Evolutionary conservation across 140 eudicot species (phyloP).

Genomic region (Senecio squalidus): DNA sequence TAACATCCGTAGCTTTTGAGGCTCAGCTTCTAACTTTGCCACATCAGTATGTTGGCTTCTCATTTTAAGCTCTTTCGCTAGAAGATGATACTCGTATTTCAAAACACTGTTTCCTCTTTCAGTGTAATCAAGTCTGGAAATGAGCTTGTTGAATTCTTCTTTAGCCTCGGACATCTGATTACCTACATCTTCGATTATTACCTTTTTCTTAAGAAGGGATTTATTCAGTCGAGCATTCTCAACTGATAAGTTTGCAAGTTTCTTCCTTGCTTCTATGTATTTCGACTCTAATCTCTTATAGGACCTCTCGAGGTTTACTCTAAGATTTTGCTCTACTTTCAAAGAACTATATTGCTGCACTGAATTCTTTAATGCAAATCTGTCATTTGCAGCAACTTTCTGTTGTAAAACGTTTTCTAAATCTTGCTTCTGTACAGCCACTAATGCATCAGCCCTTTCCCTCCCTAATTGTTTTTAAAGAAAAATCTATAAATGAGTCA

Average conservation of each 20-base stretch:
- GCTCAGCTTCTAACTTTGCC: conserved; percentile 67
- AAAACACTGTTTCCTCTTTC: conserved; percentile 69
- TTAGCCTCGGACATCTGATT: conserved; percentile 35
- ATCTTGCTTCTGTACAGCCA: conserved; percentile 18
- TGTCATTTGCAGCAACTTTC: conserved; percentile 12
- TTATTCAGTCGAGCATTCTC: conserved; percentile 61
- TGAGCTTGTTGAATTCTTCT: conserved; percentile 43
- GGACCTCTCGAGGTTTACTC: conserved; percentile 6
- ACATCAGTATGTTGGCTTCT: conserved; percentile 46
- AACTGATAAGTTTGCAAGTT: conserved; percentile 38
- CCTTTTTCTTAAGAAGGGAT: conserved; percentile 47
- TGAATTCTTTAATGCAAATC: conserved; percentile 24
- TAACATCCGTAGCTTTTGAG: conserved; percentile 62
- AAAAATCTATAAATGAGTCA: not conserved
- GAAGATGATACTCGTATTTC: conserved; percentile 58
- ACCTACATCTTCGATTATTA: conserved; percentile 38
- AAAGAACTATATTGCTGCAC: conserved; percentile 16
- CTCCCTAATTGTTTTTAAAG: conserved; percentile 18
- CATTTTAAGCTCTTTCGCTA: conserved; percentile 62
- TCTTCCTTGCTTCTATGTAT: conserved; percentile 48
- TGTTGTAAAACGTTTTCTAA: conserved; percentile 11
- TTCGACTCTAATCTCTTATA: conserved; percentile 40
- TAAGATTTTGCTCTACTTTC: conserved; percentile 2
- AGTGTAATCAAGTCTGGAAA: conserved; percentile 43
- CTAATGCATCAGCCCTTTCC: conserved; percentile 35